These are phyloP conservation scores for Camellia granthamiana DNA, from an alignment of 148 eudicot species.

Conservation along the genomic window DNA sequence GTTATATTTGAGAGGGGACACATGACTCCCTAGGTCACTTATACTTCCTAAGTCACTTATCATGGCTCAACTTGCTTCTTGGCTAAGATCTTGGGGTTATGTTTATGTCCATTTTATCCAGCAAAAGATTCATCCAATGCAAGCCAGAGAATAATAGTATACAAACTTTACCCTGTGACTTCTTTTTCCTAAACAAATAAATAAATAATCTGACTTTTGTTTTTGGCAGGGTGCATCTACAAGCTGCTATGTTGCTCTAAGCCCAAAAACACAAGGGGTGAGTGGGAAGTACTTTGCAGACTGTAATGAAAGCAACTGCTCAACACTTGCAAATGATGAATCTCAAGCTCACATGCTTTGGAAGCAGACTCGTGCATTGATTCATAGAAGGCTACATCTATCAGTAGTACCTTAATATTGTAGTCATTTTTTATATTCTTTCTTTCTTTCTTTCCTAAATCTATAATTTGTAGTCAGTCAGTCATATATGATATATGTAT, in stretches of 20 bases:
- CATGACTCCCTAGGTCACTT: too few species aligned
- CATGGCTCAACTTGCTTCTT: too few species aligned
- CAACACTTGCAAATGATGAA: conserved; percentile 56
- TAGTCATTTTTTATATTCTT: not conserved
- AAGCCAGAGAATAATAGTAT: not conserved
- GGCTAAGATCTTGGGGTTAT: too few species aligned
- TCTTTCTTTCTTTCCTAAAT: not conserved
- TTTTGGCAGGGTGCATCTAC: conserved; percentile 79
- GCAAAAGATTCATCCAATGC: too few species aligned
- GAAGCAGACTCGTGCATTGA: conserved; percentile 51
- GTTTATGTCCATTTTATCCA: not conserved
- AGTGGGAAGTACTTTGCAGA: conserved; percentile 85
- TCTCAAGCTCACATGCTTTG: conserved; percentile 51
- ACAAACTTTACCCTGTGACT: not conserved
- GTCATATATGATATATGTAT: not conserved
- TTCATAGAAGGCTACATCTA: conserved; percentile 38
- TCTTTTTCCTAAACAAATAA: not conserved
- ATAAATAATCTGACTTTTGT: too few species aligned
- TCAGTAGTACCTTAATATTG: conserved; percentile 8
- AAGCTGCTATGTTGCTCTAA: conserved; percentile 79
- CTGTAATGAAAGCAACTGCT: conserved; percentile 67
- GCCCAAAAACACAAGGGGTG: conserved; percentile 42
- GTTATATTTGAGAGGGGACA: too few species aligned
- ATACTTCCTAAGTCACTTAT: too few species aligned
- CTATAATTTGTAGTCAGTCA: not conserved